These are phyloP conservation scores for Emmonsia crescens DNA, from an alignment of 2,329 filamentous ascomycete genomes.

Conservation along the genomic window DNA sequence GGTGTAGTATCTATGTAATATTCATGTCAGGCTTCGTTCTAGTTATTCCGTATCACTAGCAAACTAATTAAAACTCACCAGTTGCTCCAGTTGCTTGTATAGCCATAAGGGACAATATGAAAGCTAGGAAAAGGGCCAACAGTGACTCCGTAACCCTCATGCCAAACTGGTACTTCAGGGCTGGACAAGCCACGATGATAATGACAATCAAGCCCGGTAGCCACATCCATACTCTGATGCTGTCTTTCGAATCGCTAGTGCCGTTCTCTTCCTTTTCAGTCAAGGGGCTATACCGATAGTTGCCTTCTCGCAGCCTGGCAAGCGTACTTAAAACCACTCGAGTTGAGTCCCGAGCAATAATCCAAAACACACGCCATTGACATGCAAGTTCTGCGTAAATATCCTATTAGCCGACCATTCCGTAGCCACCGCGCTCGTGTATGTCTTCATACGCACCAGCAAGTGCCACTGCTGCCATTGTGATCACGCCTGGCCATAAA, in stretches of 20 bases:
- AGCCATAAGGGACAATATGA: slow-evolving; percentile 9
- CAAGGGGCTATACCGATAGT: slow-evolving; percentile 4
- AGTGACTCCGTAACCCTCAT: slow-evolving; percentile 5
- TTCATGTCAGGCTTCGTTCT: background rate
- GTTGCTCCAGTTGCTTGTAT: slow-evolving; percentile 14
- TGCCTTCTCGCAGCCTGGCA: background rate
- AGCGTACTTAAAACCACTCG: background rate
- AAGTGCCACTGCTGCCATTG: slow-evolving; percentile 7
- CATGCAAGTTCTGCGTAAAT: slow-evolving; percentile 6
- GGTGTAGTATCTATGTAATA: slow-evolving; percentile 46
- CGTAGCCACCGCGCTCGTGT: background rate
- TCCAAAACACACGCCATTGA: slow-evolving; percentile 9
- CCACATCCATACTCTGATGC: slow-evolving; percentile 9
- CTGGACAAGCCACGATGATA: slow-evolving; percentile 4
- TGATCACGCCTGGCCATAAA: slow-evolving; percentile 32
- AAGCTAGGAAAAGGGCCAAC: slow-evolving; percentile 6
- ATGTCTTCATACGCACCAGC: slow-evolving; percentile 1
- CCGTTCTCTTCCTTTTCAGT: slow-evolving; percentile 1
- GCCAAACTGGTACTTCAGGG: slow-evolving; percentile 6
- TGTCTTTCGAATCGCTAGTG: background rate
- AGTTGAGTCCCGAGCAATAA: slow-evolving; percentile 3
- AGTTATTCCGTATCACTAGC: background rate
- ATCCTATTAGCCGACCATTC: background rate
- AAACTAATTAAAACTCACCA: slow-evolving; percentile 3
- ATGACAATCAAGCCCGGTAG: slow-evolving; percentile 6